Percentiles rank a stretch among this genome's conserved stretches.
Conservation (phyloP, 2,329 filamentous ascomycete species). For the Talaromyces funiculosus region DNA sequence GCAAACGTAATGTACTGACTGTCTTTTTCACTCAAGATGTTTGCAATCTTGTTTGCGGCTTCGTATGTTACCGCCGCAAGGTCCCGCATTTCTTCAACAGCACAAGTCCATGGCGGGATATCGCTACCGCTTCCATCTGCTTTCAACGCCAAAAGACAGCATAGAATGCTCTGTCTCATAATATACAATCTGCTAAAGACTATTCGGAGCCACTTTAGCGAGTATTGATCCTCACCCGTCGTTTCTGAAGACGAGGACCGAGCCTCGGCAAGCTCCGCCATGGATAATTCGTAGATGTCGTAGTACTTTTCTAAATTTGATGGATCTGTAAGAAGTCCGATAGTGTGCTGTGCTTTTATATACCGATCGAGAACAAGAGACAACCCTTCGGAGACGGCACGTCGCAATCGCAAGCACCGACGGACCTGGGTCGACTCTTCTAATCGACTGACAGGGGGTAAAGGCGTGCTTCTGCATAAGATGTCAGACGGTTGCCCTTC, state of each 20-base stretch:
- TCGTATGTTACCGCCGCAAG: constrained; percentile 57
- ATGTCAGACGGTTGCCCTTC: constrained; percentile 14
- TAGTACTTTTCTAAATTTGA: constrained; percentile 86
- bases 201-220: constrained; percentile 73
- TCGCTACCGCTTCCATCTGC: constrained; percentile 73
- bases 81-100: constrained; percentile 66
- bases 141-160: constrained; percentile 81
- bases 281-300: constrained; percentile 77
- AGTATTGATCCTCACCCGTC: constrained; percentile 70
- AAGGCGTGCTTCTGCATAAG: constrained; percentile 65
- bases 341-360: constrained; percentile 60
- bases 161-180: constrained; percentile 77
- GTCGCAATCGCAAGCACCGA: constrained; percentile 74
- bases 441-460: constrained; percentile 86
- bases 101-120: constrained; percentile 70
- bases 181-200: constrained; percentile 75
- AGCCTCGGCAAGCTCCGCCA: constrained; percentile 67
- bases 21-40: constrained; percentile 72
- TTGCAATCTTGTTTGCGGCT: constrained; percentile 61
- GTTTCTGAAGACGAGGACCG: constrained; percentile 57
- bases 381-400: constrained; percentile 65
- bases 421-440: constrained; percentile 75
- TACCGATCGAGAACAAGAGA: constrained; percentile 66
- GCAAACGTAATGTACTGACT: constrained; percentile 45
- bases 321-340: constrained; percentile 70